Evolutionary conservation across 1,139 yeast species (phyloP).

Genomic region (Kluyveromyces marxianus): DNA sequence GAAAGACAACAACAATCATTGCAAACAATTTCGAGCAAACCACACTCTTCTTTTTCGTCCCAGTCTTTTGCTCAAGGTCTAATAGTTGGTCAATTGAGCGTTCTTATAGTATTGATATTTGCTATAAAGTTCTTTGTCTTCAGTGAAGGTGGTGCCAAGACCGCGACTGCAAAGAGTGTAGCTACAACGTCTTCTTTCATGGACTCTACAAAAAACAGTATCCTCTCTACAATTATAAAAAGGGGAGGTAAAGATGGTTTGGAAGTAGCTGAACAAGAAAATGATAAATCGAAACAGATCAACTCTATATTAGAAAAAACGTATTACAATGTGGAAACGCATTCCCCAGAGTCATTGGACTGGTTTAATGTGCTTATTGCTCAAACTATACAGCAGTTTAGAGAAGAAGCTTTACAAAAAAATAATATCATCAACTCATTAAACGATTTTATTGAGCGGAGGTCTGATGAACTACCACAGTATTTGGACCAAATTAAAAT

Average conservation of each 20-base stretch:
- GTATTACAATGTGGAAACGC: conserved; percentile 82
- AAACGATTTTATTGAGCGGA: conserved; percentile 40
- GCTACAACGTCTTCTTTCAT: conserved; percentile 18
- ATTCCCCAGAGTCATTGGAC: conserved; percentile 83
- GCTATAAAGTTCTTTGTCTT: conserved; percentile 85
- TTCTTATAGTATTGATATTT: conserved; percentile 61
- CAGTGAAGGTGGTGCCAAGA: conserved; percentile 43
- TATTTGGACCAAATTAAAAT: conserved; percentile 71
- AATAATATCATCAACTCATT: conserved; percentile 80
- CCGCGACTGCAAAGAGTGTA: conserved; percentile 30
- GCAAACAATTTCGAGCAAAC: background rate
- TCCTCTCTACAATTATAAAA: conserved; percentile 23
- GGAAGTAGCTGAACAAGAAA: conserved; percentile 22
- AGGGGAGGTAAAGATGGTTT: conserved; percentile 26
- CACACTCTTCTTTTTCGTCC: conserved; percentile 20
- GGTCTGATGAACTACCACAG: conserved; percentile 50
- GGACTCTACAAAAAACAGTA: conserved; percentile 25
- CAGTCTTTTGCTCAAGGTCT: conserved; percentile 76
- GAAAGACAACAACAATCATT: conserved; percentile 7
- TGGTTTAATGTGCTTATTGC: conserved; percentile 96
- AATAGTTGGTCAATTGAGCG: conserved; percentile 78
- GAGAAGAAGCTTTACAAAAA: conserved; percentile 76
- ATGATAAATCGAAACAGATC: conserved; percentile 28
- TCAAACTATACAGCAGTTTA: conserved; percentile 77
- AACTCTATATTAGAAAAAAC: conserved; percentile 74